These are phyloP conservation scores for Daldinia decipiens DNA, from an alignment of 495 filamentous ascomycete genomes.

Conservation along the genomic window DNA sequence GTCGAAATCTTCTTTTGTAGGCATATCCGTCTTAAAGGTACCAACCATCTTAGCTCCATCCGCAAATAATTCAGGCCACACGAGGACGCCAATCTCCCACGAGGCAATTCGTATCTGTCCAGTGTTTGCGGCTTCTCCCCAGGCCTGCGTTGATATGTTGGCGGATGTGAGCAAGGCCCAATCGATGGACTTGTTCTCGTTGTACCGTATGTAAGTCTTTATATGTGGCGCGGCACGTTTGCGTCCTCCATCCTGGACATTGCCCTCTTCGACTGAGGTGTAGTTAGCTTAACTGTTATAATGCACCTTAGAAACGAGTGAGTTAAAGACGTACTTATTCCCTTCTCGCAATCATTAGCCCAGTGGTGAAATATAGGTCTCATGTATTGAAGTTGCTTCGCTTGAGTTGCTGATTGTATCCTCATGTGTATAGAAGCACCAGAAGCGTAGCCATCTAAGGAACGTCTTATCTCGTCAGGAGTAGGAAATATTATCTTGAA, in stretches of 20 bases:
- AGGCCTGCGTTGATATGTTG: constrained; percentile 89
- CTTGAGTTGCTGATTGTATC: constrained; percentile 71
- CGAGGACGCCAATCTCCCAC: constrained; percentile 86
- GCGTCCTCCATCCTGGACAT: constrained; percentile 61
- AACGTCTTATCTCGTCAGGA: constrained; percentile 77
- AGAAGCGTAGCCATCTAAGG: constrained; percentile 79
- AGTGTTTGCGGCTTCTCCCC: constrained; percentile 70
- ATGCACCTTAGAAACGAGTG: neutral
- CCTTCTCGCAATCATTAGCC: constrained; percentile 64
- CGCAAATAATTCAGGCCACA: constrained; percentile 79
- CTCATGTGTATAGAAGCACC: constrained; percentile 88
- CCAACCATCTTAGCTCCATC: constrained; percentile 70
- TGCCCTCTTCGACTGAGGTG: constrained; percentile 14
- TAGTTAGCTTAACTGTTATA: neutral
- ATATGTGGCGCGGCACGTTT: constrained; percentile 89
- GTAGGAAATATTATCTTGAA: constrained; percentile 83
- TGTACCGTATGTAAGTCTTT: constrained; percentile 87
- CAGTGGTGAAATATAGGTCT: constrained; percentile 76
- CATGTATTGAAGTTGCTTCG: constrained; percentile 80
- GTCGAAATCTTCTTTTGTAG: constrained; percentile 36
- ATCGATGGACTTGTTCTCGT: constrained; percentile 68
- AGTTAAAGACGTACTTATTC: constrained; percentile 33
- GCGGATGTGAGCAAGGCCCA: constrained; percentile 90
- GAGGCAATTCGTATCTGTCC: constrained; percentile 77
- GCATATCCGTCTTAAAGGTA: constrained; percentile 70